These are phyloP conservation scores for Boletus rubescentipes DNA, from an alignment of 768 basidiomycete species.

Conservation along the genomic window DNA sequence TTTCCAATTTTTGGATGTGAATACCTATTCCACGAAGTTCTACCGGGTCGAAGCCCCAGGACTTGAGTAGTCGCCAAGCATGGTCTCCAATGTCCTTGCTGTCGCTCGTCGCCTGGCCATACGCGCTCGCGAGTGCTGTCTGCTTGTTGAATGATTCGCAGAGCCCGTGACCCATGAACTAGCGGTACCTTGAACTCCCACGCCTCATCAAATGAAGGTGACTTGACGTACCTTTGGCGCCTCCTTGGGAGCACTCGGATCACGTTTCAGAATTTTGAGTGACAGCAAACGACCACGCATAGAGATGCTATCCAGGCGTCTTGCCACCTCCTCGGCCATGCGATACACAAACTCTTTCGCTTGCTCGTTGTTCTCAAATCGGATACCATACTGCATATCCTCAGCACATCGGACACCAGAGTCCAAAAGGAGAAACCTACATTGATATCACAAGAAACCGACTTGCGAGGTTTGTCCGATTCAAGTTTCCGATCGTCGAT, in stretches of 20 bases:
- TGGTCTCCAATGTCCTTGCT: conserved; percentile 67
- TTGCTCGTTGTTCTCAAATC: conserved; percentile 81
- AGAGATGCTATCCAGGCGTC: conserved; percentile 62
- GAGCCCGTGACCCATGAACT: conserved; percentile 91
- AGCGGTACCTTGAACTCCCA: not conserved
- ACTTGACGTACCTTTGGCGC: conserved; percentile 70
- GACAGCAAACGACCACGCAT: conserved; percentile 77
- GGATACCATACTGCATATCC: conserved; percentile 80
- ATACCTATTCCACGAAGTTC: conserved; percentile 93
- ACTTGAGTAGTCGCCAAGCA: conserved; percentile 72
- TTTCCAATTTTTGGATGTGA: conserved; percentile 86
- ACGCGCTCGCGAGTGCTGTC: conserved; percentile 52
- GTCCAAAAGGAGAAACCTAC: conserved; percentile 46
- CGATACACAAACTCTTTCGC: conserved; percentile 76
- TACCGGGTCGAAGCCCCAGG: conserved; percentile 74
- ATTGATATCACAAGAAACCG: conserved; percentile 93
- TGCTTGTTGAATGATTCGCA: conserved; percentile 85
- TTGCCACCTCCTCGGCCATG: conserved; percentile 76
- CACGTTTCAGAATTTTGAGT: conserved; percentile 86
- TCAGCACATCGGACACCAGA: not conserved
- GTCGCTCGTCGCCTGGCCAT: conserved; percentile 74
- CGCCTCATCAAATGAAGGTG: not conserved
- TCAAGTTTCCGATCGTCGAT: conserved; percentile 79
- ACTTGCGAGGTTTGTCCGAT: conserved; percentile 83
- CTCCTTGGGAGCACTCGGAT: conserved; percentile 83